These are phyloP conservation scores for Neofusicoccum parvum DNA, from an alignment of 2,329 filamentous ascomycete species.

Conservation along the genomic window DNA sequence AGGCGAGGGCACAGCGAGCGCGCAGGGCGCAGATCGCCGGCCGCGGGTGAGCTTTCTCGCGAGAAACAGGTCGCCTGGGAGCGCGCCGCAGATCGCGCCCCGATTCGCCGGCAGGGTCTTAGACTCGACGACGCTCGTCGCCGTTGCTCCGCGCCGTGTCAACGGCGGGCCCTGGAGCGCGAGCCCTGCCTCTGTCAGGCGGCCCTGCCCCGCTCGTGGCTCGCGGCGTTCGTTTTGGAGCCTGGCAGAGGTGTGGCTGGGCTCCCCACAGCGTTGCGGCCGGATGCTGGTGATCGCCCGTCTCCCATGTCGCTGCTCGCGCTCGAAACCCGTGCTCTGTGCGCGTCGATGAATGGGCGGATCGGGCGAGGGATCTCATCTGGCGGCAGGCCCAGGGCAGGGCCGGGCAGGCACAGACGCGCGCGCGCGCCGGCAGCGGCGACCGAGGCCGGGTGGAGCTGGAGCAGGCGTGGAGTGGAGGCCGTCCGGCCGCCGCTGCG, in stretches of 20 bases:
- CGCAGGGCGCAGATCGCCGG: not conserved
- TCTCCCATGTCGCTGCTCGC: slow-evolving; percentile 15
- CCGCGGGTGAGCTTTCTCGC: not conserved
- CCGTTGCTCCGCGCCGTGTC: slow-evolving; percentile 13
- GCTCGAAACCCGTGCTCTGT: slow-evolving; percentile 9
- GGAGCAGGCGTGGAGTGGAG: not conserved
- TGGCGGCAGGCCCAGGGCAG: slow-evolving; percentile 1
- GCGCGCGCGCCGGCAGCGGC: not conserved
- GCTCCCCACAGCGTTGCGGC: slow-evolving; percentile 12
- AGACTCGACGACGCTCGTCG: slow-evolving; percentile 10
- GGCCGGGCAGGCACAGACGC: slow-evolving; percentile 2
- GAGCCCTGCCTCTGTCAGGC: not conserved
- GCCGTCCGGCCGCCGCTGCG: not conserved
- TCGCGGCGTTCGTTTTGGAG: not conserved
- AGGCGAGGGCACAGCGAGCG: not conserved
- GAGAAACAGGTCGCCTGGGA: not conserved
- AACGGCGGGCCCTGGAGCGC: slow-evolving; percentile 11
- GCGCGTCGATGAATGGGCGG: slow-evolving; percentile 18
- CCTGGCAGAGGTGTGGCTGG: slow-evolving; percentile 16
- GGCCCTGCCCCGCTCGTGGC: slow-evolving; percentile 9
- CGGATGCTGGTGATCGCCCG: slow-evolving; percentile 12
- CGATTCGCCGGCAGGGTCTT: slow-evolving; percentile 8
- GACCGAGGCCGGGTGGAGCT: not conserved
- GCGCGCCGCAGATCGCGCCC: slow-evolving; percentile 10
- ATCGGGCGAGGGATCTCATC: slow-evolving; percentile 15